phyloP scores from a whole-genome alignment of 164 flowering plant genomes.

The Chimonanthus praecox region DNA sequence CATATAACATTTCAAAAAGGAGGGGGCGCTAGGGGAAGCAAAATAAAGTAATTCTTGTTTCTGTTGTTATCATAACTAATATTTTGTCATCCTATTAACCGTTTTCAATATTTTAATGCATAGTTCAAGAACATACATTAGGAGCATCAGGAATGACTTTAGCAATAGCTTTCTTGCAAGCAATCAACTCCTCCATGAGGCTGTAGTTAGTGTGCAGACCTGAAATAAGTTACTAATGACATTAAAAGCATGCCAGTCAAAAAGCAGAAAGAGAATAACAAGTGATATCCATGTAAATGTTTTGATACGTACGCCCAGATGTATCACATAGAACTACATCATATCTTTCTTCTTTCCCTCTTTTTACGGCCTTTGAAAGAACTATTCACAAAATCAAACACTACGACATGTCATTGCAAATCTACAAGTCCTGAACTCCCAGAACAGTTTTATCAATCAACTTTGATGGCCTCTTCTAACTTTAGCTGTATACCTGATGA shows the following conservation, averaged over 20 bases:
- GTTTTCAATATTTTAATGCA: background rate
- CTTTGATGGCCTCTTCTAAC: background rate
- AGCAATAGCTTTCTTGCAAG: constrained; percentile 81
- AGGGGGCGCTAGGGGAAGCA: no score
- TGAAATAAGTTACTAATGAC: constrained; percentile 16
- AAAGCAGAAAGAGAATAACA: background rate
- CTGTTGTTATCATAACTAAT: no score
- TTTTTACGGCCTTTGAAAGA: constrained; percentile 91
- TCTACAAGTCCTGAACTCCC: background rate
- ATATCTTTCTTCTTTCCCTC: constrained; percentile 76
- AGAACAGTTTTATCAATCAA: background rate
- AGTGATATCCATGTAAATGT: background rate
- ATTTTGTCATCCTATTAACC: no score
- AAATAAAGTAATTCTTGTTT: no score
- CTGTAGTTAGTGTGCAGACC: constrained; percentile 94
- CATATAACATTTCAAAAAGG: no score
- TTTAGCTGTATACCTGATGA: constrained; percentile 54
- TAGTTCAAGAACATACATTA: constrained; percentile 50
- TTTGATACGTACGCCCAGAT: constrained; percentile 79
- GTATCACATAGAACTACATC: constrained; percentile 91
- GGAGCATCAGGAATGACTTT: constrained; percentile 86
- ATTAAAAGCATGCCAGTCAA: constrained; percentile 5
- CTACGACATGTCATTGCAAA: constrained; percentile 20
- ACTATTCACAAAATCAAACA: constrained; percentile 68
- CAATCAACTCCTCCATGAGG: constrained; percentile 90